Conservation (phyloP, 345 rosid species). For the Populus pruinosa region DNA sequence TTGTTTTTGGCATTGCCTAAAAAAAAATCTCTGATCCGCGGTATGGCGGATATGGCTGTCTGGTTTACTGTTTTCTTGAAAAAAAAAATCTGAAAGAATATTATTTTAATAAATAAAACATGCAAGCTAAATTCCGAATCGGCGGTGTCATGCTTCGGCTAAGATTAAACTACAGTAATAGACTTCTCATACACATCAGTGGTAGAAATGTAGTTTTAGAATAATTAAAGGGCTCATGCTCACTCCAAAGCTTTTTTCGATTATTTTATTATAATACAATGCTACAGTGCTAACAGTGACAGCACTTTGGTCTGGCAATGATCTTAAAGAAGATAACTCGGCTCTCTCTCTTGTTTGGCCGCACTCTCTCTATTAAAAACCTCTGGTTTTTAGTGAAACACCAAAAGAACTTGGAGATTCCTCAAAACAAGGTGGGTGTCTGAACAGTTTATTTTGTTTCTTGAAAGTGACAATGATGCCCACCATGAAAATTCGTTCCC, state of each 20-base stretch:
- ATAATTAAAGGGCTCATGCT: constrained; percentile 11
- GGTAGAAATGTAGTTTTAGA: constrained; percentile 25
- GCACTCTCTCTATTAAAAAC: not conserved
- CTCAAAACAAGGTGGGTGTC: constrained; percentile 19
- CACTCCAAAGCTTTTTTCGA: not conserved
- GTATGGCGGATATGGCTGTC: too few relatives aligned
- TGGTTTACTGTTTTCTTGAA: too few relatives aligned
- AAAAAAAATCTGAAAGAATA: too few relatives aligned
- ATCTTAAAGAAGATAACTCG: not conserved
- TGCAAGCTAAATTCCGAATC: too few relatives aligned
- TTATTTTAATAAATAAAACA: too few relatives aligned
- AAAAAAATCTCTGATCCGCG: too few relatives aligned
- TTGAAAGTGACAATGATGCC: constrained; percentile 2
- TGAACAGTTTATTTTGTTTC: constrained; percentile 1
- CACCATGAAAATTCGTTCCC: not conserved
- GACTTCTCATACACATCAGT: not conserved
- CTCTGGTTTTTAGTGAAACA: not conserved
- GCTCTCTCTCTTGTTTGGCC: not conserved
- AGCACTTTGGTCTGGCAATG: too few relatives aligned
- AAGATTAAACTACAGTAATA: not conserved
- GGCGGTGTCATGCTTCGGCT: not conserved
- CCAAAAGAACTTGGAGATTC: constrained; percentile 12
- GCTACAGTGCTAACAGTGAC: not conserved
- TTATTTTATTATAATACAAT: not conserved
- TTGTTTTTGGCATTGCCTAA: too few relatives aligned